phyloP scores from a whole-genome alignment of 306 rosid species.

The Mucuna pruriens region DNA sequence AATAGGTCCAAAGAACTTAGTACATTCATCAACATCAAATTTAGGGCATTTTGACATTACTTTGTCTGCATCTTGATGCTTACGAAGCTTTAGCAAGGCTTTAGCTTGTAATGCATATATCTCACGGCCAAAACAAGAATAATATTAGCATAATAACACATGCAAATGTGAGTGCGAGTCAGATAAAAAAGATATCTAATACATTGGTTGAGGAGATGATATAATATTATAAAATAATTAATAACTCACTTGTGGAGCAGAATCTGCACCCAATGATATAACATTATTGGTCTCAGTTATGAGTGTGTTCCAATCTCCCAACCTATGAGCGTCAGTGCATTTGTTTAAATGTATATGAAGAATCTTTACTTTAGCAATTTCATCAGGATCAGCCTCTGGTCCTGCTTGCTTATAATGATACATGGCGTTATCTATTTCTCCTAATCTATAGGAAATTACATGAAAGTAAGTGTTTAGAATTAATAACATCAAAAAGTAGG shows the following conservation, averaged over 20 bases:
- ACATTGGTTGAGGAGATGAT: background rate
- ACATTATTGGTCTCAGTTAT: slow-evolving; percentile 50
- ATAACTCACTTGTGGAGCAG: slow-evolving; percentile 75
- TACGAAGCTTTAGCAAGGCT: slow-evolving; percentile 76
- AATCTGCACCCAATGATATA: slow-evolving; percentile 71
- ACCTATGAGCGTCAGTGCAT: slow-evolving; percentile 77
- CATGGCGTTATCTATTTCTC: slow-evolving; percentile 74
- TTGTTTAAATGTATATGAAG: slow-evolving; percentile 65
- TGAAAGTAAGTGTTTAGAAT: no score
- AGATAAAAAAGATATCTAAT: background rate
- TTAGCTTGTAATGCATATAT: slow-evolving; percentile 84
- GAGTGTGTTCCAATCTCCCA: slow-evolving; percentile 85
- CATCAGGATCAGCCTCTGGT: slow-evolving; percentile 82
- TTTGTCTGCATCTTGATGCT: slow-evolving; percentile 78
- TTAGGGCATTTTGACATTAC: slow-evolving; percentile 67
- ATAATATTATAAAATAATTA: background rate
- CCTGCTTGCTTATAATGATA: slow-evolving; percentile 86
- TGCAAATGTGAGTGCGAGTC: background rate
- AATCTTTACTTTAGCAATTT: slow-evolving; percentile 64
- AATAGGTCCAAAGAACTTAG: slow-evolving; percentile 79
- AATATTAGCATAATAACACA: background rate
- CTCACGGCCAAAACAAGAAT: slow-evolving; percentile 43
- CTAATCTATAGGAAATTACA: no score
- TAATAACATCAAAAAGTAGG: no score
- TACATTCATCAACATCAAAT: slow-evolving; percentile 67